Evolutionary conservation across 768 basidiomycete species (phyloP).

Genomic region (Leucocoprinus leucothites): DNA sequence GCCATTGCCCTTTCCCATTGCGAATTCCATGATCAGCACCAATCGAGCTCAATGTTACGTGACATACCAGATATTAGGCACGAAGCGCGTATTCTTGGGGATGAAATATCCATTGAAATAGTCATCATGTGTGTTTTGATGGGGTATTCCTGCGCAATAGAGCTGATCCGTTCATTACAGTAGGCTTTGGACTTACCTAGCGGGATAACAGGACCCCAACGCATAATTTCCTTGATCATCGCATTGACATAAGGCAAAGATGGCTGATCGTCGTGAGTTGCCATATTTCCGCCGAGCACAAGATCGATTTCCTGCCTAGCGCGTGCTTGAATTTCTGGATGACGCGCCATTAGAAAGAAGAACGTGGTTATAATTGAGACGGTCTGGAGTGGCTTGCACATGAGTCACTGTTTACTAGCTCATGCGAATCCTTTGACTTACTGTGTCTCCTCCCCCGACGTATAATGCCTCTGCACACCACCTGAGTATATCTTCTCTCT

Average conservation of each 20-base stretch:
- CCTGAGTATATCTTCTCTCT: slow-evolving; percentile 9
- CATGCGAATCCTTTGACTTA: slow-evolving; percentile 11
- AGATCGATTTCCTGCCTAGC: slow-evolving; percentile 39
- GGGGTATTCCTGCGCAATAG: slow-evolving; percentile 23
- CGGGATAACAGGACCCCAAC: slow-evolving; percentile 32
- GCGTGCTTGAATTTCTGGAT: slow-evolving; percentile 35
- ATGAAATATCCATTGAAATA: slow-evolving; percentile 30
- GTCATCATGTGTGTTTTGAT: slow-evolving; percentile 27
- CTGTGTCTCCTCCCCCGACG: slow-evolving; percentile 38
- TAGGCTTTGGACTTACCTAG: slow-evolving; percentile 17
- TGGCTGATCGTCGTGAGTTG: slow-evolving; percentile 28
- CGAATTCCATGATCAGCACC: background rate
- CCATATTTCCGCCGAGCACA: slow-evolving; percentile 29
- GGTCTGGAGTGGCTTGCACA: slow-evolving; percentile 21
- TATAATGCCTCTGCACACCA: slow-evolving; percentile 28
- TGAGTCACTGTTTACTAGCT: background rate
- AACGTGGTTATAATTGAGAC: slow-evolving; percentile 33
- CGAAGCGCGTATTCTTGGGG: slow-evolving; percentile 27
- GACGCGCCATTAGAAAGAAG: slow-evolving; percentile 32
- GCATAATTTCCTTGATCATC: slow-evolving; percentile 35
- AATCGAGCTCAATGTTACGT: background rate
- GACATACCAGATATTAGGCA: slow-evolving; percentile 29
- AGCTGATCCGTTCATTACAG: too few relatives aligned
- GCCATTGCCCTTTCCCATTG: slow-evolving; percentile 24
- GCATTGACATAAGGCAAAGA: slow-evolving; percentile 34